These are phyloP conservation scores for Melanopsichium pennsylvanicum DNA, from an alignment of 1,284 basidiomycete genomes.

Conservation along the genomic window DNA sequence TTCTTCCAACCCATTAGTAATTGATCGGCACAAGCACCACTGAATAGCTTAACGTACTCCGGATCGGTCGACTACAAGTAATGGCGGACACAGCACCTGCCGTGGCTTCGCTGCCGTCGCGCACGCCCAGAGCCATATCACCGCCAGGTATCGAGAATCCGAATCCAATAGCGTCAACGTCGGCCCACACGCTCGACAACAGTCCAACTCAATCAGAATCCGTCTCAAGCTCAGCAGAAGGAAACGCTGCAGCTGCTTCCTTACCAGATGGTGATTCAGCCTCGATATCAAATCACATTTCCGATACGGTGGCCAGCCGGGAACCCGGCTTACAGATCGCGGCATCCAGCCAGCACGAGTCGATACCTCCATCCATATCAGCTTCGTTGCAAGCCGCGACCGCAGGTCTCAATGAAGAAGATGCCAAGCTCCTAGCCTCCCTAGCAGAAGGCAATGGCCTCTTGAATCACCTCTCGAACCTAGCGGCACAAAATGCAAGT, in stretches of 20 bases:
- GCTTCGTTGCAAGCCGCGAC: constrained; percentile 18
- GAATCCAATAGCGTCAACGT: constrained; percentile 47
- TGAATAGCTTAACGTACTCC: too few species aligned
- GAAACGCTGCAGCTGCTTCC: neutral
- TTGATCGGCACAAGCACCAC: constrained; percentile 12
- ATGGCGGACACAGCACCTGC: constrained; percentile 25
- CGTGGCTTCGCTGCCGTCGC: constrained; percentile 12
- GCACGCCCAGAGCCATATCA: constrained; percentile 22
- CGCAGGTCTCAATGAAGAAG: constrained; percentile 45
- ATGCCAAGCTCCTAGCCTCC: constrained; percentile 51
- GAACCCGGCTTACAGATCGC: neutral
- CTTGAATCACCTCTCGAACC: constrained; percentile 29
- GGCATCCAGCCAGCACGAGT: neutral
- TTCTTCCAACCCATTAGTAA: neutral
- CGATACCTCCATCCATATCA: constrained; percentile 16
- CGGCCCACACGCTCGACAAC: constrained; percentile 45
- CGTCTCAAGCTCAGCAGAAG: neutral
- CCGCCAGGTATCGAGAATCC: constrained; percentile 41
- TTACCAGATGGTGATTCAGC: neutral
- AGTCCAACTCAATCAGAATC: neutral
- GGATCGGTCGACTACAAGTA: too few species aligned
- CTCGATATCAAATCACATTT: neutral
- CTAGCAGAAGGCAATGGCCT: constrained; percentile 44
- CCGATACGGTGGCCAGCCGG: neutral
- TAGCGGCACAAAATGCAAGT: constrained; percentile 24